Evolutionary conservation across 257 asterid genomes (phyloP).

Genomic region (Petunia secreta): DNA sequence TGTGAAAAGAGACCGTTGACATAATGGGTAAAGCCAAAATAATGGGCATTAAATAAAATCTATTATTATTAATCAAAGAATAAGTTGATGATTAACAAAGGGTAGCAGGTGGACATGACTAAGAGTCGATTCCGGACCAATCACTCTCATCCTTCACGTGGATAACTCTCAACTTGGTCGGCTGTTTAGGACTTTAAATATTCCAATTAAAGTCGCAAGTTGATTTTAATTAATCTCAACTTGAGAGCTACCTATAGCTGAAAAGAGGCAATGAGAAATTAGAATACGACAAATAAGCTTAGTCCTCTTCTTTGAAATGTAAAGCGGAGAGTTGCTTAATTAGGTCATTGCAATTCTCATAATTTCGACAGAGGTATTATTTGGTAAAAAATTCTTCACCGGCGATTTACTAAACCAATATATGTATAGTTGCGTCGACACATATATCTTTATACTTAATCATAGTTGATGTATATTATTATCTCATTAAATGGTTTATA

Average conservation of each 20-base stretch:
- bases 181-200: conserved; percentile 41
- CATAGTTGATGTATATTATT: no score
- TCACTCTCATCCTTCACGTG: conserved; percentile 46
- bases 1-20: conserved; percentile 39
- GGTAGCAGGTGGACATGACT: conserved; percentile 21
- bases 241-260: conserved; percentile 24
- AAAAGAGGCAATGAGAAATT: conserved; percentile 1
- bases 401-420: no score
- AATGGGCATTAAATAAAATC: not conserved
- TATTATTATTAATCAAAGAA: not conserved
- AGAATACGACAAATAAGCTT: conserved; percentile 18
- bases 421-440: no score
- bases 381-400: not conserved
- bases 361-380: not conserved
- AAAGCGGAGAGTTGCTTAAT: not conserved
- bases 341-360: not conserved
- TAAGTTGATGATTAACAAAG: conserved; percentile 17
- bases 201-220: conserved; percentile 26
- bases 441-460: no score
- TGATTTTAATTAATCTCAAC: conserved; percentile 37
- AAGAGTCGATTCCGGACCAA: conserved; percentile 36
- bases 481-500: no score
- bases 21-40: conserved; percentile 33
- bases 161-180: conserved; percentile 43
- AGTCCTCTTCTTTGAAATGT: not conserved